Evolutionary conservation across 441 rosid genomes (phyloP).

Genomic region (Populus hybrid): DNA sequence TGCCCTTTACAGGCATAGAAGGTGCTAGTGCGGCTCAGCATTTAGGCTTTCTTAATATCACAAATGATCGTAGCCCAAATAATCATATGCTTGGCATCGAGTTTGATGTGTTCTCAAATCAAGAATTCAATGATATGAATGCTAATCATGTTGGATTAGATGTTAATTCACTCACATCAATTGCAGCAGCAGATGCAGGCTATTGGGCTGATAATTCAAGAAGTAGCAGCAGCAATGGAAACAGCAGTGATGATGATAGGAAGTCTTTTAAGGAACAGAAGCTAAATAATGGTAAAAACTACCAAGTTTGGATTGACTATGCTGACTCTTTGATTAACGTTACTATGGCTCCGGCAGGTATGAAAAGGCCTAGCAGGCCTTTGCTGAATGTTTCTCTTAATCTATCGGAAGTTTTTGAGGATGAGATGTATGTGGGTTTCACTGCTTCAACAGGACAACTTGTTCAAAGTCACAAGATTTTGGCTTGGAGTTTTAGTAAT

Average conservation of each 20-base stretch:
- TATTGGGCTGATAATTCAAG: conserved; percentile 34
- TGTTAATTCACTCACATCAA: conserved; percentile 55
- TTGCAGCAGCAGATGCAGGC: conserved; percentile 34
- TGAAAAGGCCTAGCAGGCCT: conserved; percentile 37
- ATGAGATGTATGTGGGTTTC: conserved; percentile 73
- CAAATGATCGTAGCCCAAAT: conserved; percentile 34
- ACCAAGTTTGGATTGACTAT: conserved; percentile 74
- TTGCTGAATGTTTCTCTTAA: conserved; percentile 40
- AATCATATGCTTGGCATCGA: conserved; percentile 56
- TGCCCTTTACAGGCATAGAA: conserved; percentile 37
- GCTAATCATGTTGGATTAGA: conserved; percentile 66
- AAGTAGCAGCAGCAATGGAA: background rate
- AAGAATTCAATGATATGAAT: conserved; percentile 48
- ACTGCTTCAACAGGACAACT: conserved; percentile 59
- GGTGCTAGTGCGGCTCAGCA: conserved; percentile 47
- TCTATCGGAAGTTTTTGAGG: conserved; percentile 49
- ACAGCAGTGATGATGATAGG: background rate
- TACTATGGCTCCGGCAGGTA: conserved; percentile 45
- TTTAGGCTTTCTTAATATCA: conserved; percentile 53
- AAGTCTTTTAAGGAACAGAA: conserved; percentile 33
- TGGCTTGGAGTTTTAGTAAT: conserved; percentile 73
- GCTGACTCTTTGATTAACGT: conserved; percentile 42
- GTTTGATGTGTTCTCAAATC: conserved; percentile 54
- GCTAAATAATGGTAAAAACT: conserved; percentile 60
- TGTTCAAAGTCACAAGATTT: conserved; percentile 54